Conservation (phyloP, 1,139 yeast species). For the Zygosaccharomyces sapae region DNA sequence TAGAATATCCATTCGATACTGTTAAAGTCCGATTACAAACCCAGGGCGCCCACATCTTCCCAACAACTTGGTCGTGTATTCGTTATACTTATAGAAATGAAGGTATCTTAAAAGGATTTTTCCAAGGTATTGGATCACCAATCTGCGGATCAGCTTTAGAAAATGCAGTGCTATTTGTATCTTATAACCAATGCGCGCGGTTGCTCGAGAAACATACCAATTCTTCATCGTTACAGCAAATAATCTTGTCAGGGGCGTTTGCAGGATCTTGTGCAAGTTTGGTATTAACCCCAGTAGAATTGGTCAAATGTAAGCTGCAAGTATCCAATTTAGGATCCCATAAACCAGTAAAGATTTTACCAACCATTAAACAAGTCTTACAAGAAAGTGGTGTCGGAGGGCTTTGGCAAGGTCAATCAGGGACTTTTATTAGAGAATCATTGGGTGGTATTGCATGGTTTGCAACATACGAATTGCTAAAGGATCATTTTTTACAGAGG, state of each 20-base stretch:
- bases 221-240: constrained; percentile 41
- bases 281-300: constrained; percentile 83
- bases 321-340: constrained; percentile 47
- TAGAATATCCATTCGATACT: constrained; percentile 92
- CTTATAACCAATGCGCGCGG: constrained; percentile 50
- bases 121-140: constrained; percentile 74
- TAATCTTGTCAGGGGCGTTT: constrained; percentile 66
- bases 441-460: constrained; percentile 95
- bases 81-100: constrained; percentile 56
- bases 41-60: constrained; percentile 44
- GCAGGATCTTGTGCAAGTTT: constrained; percentile 83
- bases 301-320: constrained; percentile 83
- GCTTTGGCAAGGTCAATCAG: constrained; percentile 80
- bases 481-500: constrained; percentile 39
- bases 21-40: constrained; percentile 86
- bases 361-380: constrained; percentile 45
- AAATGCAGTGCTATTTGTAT: constrained; percentile 66
- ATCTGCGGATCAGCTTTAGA: constrained; percentile 84
- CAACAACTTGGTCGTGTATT: constrained; percentile 47
- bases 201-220: constrained; percentile 26
- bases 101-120: constrained; percentile 59
- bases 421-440: constrained; percentile 80
- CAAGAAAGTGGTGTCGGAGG: constrained; percentile 54
- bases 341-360: constrained; percentile 31
- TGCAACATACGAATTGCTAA: constrained; percentile 70